Percentiles rank a stretch among this genome's conserved stretches.
These are phyloP conservation scores for Metarhizium rileyi DNA, from an alignment of 2,329 filamentous ascomycete species.

Conservation along the genomic window DNA sequence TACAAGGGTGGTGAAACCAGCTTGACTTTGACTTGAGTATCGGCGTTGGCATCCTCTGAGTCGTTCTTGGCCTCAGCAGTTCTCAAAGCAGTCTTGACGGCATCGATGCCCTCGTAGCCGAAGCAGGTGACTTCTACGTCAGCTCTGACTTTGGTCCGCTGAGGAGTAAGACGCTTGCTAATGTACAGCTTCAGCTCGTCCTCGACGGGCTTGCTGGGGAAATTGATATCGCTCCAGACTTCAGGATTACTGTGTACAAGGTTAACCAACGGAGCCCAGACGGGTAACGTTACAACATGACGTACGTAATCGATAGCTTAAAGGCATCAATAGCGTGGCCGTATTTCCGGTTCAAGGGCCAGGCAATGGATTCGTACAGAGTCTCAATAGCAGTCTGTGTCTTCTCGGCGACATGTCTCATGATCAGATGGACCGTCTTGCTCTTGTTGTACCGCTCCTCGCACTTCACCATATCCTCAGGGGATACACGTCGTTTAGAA, in stretches of 20 bases:
- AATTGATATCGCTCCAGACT: slow-evolving; percentile 87
- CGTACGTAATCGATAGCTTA: slow-evolving; percentile 95
- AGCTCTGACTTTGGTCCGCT: slow-evolving; percentile 97
- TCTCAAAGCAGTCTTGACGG: slow-evolving; percentile 86
- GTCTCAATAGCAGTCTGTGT: slow-evolving; percentile 88
- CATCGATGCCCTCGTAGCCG: slow-evolving; percentile 96
- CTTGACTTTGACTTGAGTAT: slow-evolving; percentile 95
- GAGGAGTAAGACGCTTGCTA: slow-evolving; percentile 89
- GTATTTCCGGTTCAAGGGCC: slow-evolving; percentile 96
- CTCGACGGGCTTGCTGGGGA: slow-evolving; percentile 75
- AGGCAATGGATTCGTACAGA: slow-evolving; percentile 88
- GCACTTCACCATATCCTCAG: slow-evolving; percentile 96
- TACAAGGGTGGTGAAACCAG: slow-evolving; percentile 97
- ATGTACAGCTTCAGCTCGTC: slow-evolving; percentile 94
- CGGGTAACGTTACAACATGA: slow-evolving; percentile 7
- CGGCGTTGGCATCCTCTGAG: slow-evolving; percentile 32
- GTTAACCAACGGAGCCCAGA: neutral
- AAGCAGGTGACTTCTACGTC: slow-evolving; percentile 95
- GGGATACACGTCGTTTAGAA: slow-evolving; percentile 93
- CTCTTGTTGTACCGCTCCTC: slow-evolving; percentile 99
- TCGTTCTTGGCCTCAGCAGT: slow-evolving; percentile 91
- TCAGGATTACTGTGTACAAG: slow-evolving; percentile 64
- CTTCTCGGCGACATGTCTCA: slow-evolving; percentile 98
- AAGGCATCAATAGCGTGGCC: slow-evolving; percentile 96
- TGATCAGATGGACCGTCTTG: slow-evolving; percentile 98